These are phyloP conservation scores for Cladophialophora immunda DNA, from an alignment of 2,329 filamentous ascomycete genomes.

Conservation along the genomic window DNA sequence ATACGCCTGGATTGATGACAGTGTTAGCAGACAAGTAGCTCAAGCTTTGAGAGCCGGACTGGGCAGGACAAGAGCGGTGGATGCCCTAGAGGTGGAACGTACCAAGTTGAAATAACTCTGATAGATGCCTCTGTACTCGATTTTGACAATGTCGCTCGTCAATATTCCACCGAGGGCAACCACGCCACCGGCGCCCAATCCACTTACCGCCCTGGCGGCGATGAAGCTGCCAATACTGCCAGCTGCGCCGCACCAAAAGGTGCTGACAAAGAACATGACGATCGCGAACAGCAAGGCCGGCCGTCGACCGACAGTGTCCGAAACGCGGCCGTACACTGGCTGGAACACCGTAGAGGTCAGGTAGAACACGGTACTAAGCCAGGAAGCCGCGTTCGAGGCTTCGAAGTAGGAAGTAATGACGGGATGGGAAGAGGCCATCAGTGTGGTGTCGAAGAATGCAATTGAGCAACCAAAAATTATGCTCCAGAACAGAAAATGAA, in stretches of 20 bases:
- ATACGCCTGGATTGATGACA: slow-evolving; percentile 19
- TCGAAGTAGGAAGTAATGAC: slow-evolving; percentile 83
- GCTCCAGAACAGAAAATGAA: slow-evolving; percentile 70
- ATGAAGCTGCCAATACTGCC: slow-evolving; percentile 75
- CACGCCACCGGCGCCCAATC: slow-evolving; percentile 76
- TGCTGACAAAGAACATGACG: slow-evolving; percentile 70
- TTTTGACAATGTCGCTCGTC: slow-evolving; percentile 76
- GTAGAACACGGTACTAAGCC: slow-evolving; percentile 81
- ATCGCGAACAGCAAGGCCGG: slow-evolving; percentile 70
- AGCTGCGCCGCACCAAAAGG: slow-evolving; percentile 74
- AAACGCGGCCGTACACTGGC: slow-evolving; percentile 76
- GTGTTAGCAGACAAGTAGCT: slow-evolving; percentile 9
- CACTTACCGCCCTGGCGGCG: slow-evolving; percentile 73
- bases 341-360: slow-evolving; percentile 80
- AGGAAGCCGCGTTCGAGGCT: slow-evolving; percentile 79
- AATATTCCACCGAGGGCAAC: slow-evolving; percentile 75
- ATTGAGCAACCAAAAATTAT: slow-evolving; percentile 67
- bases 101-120: slow-evolving; percentile 67
- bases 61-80: background rate
- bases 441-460: slow-evolving; percentile 75
- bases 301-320: slow-evolving; percentile 72
- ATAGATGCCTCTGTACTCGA: slow-evolving; percentile 75
- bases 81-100: background rate
- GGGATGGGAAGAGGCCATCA: slow-evolving; percentile 83
- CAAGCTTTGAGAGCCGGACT: background rate